These are phyloP conservation scores for Hibiscus trionum DNA, from an alignment of 345 rosid genomes.

Conservation along the genomic window DNA sequence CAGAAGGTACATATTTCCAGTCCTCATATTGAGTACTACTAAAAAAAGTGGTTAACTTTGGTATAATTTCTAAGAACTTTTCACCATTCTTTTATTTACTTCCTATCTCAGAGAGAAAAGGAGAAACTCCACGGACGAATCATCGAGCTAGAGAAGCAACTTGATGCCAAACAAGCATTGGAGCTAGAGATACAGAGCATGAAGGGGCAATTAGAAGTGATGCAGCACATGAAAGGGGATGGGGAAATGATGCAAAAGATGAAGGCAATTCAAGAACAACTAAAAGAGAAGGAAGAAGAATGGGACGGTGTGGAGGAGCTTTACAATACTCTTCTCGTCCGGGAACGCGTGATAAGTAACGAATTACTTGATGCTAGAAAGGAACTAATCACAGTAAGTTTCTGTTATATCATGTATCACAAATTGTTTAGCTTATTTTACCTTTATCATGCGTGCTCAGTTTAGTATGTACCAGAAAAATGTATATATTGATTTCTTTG, in stretches of 20 bases:
- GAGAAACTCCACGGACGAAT: constrained; percentile 46
- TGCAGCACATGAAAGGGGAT: constrained; percentile 59
- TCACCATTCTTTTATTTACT: constrained; percentile 1
- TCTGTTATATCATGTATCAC: not conserved
- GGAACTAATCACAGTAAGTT: not conserved
- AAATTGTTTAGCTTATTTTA: not conserved
- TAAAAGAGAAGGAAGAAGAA: not conserved
- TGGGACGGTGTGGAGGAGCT: not conserved
- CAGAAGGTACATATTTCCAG: constrained; percentile 40
- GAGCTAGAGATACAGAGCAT: constrained; percentile 72
- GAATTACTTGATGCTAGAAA: not conserved
- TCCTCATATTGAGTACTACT: not conserved
- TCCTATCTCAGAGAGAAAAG: constrained; percentile 47
- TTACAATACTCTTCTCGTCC: not conserved
- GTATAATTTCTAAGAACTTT: not conserved
- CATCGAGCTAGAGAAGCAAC: constrained; percentile 36
- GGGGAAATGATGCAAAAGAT: constrained; percentile 35
- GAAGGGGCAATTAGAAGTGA: constrained; percentile 49
- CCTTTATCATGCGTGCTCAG: not conserved
- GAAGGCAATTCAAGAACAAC: constrained; percentile 22
- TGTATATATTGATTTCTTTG: constrained; percentile 1
- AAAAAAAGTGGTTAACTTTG: not conserved
- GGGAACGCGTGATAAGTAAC: not conserved
- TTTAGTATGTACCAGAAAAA: no score
- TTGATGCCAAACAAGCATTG: constrained; percentile 62